Evolutionary conservation across 257 asterid species (phyloP).

Genomic region (Dorcoceras hygrometricum): DNA sequence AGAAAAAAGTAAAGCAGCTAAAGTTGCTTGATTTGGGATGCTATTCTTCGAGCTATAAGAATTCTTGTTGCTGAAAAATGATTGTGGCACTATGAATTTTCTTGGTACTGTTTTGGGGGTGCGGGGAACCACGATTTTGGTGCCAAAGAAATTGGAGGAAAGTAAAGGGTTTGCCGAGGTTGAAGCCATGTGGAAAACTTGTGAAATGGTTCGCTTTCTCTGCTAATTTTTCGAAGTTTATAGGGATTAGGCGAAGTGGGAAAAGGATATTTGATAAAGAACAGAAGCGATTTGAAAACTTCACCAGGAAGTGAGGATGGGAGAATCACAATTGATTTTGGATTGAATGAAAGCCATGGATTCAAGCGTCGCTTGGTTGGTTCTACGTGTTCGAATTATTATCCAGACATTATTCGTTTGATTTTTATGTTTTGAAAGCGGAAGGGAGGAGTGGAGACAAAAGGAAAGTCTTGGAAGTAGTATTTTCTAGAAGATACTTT

Average conservation of each 20-base stretch:
- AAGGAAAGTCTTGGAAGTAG: constrained; percentile 5
- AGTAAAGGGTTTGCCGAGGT: constrained; percentile 44
- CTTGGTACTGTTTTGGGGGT: constrained; percentile 67
- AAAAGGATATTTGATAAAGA: constrained; percentile 6
- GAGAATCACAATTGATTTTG: constrained; percentile 16
- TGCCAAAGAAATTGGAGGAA: constrained; percentile 59
- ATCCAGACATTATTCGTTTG: constrained; percentile 40
- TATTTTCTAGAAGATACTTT: background rate
- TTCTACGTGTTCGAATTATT: constrained; percentile 48
- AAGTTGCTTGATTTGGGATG: constrained; percentile 52
- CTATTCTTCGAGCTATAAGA: constrained; percentile 30
- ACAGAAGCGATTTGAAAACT: background rate
- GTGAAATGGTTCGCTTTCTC: background rate
- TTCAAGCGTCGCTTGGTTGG: constrained; percentile 37
- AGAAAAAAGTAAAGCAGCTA: constrained; percentile 74
- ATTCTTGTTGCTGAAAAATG: constrained; percentile 38
- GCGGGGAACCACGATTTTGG: constrained; percentile 58
- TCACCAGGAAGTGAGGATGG: background rate
- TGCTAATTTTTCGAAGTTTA: constrained; percentile 7
- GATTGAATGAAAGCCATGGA: constrained; percentile 43
- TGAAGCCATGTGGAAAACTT: constrained; percentile 39
- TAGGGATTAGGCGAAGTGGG: constrained; percentile 10
- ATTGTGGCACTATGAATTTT: constrained; percentile 42
- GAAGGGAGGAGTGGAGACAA: background rate
- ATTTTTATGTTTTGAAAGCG: constrained; percentile 15